Evolutionary conservation across 768 basidiomycete genomes (phyloP).

Genomic region (Hericium erinaceus): DNA sequence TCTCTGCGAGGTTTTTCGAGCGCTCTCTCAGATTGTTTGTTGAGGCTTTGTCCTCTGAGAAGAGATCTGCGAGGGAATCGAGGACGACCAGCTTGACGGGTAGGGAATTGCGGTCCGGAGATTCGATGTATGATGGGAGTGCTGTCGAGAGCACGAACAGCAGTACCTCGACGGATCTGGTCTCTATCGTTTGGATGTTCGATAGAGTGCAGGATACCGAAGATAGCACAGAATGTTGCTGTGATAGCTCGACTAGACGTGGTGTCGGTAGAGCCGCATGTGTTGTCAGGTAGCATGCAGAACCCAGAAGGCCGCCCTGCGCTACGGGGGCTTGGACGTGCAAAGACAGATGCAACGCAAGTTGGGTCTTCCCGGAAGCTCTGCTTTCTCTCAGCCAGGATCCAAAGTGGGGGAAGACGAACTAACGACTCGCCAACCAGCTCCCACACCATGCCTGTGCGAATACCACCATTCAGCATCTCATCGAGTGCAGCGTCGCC

Average conservation of each 20-base stretch:
- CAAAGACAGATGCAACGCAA: constrained; percentile 78
- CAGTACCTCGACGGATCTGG: constrained; percentile 45
- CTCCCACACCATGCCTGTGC: constrained; percentile 79
- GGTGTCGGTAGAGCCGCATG: constrained; percentile 58
- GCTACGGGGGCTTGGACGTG: constrained; percentile 59
- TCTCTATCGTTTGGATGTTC: constrained; percentile 53
- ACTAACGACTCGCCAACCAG: constrained; percentile 80
- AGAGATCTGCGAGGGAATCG: constrained; percentile 83
- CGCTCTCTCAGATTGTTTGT: constrained; percentile 62
- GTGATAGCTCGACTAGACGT: constrained; percentile 58
- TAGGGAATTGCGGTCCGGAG: constrained; percentile 25
- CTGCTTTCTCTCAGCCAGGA: constrained; percentile 30
- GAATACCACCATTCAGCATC: constrained; percentile 70
- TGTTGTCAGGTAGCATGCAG: constrained; percentile 72
- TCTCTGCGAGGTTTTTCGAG: constrained; percentile 54
- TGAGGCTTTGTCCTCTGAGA: constrained; percentile 56
- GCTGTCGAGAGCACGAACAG: constrained; percentile 43
- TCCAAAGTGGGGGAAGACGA: not conserved
- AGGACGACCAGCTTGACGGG: constrained; percentile 77
- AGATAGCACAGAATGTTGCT: constrained; percentile 39
- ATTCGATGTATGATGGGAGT: constrained; percentile 43
- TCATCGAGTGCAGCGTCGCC: constrained; percentile 65
- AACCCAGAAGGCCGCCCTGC: constrained; percentile 52
- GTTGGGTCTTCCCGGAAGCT: constrained; percentile 90
- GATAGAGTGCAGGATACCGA: constrained; percentile 34